phyloP scores from a whole-genome alignment of 495 filamentous ascomycete species.

The Neurospora terricola region DNA sequence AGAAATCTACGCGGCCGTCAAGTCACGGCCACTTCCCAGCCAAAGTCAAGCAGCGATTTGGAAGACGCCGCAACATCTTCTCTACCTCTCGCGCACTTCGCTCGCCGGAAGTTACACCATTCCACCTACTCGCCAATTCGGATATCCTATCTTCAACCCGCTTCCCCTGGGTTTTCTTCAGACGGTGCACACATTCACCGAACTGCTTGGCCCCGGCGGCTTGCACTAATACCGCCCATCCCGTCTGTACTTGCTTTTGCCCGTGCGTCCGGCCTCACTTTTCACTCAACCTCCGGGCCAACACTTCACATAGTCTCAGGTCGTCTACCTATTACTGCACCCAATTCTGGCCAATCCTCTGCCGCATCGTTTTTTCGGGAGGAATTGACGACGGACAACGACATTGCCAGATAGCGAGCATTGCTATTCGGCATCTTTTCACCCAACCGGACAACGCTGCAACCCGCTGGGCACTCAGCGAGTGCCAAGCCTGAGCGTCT shows the following conservation, averaged over 20 bases:
- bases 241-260: background rate
- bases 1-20: slow-evolving; percentile 22
- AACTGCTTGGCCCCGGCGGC: background rate
- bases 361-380: background rate
- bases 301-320: background rate
- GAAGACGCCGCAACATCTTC: background rate
- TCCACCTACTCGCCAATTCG: background rate
- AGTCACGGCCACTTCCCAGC: background rate
- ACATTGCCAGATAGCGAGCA: background rate
- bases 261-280: background rate
- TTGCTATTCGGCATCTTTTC: background rate
- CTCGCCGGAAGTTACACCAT: background rate
- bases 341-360: background rate
- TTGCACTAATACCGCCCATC: background rate
- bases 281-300: background rate
- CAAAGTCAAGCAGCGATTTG: background rate
- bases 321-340: background rate
- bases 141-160: background rate
- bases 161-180: background rate
- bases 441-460: background rate
- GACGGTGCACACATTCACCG: background rate
- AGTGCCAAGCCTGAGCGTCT: background rate
- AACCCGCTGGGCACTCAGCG: background rate
- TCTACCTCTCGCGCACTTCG: background rate
- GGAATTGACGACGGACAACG: background rate